These are phyloP conservation scores for Hymenoscyphus fraxineus DNA, from an alignment of 2,329 filamentous ascomycete genomes.

Conservation along the genomic window DNA sequence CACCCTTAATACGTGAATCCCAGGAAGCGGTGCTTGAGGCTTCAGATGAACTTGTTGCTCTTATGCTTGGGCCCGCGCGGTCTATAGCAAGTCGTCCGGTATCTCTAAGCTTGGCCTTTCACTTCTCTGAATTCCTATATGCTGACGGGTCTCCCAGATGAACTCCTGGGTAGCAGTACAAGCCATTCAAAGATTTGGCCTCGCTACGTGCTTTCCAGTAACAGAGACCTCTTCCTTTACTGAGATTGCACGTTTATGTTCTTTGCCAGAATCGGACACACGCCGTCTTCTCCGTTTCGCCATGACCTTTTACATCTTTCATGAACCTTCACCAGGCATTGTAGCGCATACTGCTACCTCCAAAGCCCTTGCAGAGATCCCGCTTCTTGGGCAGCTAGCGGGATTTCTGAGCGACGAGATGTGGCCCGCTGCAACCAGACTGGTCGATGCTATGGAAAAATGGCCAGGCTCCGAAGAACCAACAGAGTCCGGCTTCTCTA, in stretches of 20 bases:
- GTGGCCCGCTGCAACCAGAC: conserved; percentile 3
- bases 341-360: conserved; percentile 10
- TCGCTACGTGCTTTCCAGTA: conserved; percentile 17
- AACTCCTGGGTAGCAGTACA: conserved; percentile 16
- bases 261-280: conserved; percentile 12
- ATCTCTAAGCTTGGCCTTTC: neutral
- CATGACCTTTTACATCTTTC: conserved; percentile 10
- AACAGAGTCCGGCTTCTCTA: conserved; percentile 10
- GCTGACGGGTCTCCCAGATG: neutral
- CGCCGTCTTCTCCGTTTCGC: conserved; percentile 17
- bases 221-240: conserved; percentile 19
- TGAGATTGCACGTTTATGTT: conserved; percentile 18
- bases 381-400: conserved; percentile 5
- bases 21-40: conserved; percentile 18
- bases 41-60: conserved; percentile 20
- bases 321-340: conserved; percentile 4
- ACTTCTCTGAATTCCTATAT: neutral
- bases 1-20: conserved; percentile 11
- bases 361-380: conserved; percentile 1
- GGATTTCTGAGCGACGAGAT: conserved; percentile 10
- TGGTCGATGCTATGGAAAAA: conserved; percentile 15
- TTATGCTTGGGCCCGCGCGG: conserved; percentile 14
- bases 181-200: conserved; percentile 22
- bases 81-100: neutral
- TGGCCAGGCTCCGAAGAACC: conserved; percentile 14